Conservation (phyloP, 331 rosid species). For the Rhamnella rubrinervis region DNA sequence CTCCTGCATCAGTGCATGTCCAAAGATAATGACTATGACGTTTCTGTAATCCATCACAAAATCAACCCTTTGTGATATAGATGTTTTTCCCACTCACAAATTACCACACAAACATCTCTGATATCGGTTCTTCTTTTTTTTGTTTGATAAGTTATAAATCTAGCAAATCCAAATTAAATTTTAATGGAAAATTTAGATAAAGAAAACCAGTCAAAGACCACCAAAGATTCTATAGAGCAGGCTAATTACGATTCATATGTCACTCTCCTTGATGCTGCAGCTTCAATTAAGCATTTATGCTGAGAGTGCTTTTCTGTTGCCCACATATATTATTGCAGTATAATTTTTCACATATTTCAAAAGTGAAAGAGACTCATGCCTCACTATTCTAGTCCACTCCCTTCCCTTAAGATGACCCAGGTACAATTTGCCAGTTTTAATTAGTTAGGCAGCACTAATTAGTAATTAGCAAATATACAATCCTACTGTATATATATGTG, state of each 20-base stretch:
- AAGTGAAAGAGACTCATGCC: not conserved
- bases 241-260: not conserved
- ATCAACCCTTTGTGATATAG: too few species aligned
- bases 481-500: too few species aligned
- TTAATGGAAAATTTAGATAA: not conserved
- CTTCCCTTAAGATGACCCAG: not conserved
- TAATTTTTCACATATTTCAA: not conserved
- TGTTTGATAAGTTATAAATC: too few species aligned
- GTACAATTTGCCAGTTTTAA: not conserved
- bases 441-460: not conserved
- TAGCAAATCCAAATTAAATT: too few species aligned
- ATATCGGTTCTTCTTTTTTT: too few species aligned
- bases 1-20: constrained; percentile 1
- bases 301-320: not conserved
- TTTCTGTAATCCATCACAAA: not conserved
- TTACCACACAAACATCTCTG: too few species aligned
- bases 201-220: not conserved
- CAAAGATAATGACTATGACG: constrained; percentile 8
- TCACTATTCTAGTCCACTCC: not conserved
- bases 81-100: too few species aligned
- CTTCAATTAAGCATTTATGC: not conserved
- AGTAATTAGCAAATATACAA: too few species aligned
- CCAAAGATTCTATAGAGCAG: not conserved
- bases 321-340: not conserved
- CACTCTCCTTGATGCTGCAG: constrained; percentile 2